These are phyloP conservation scores for Teunomyces atbi DNA, from an alignment of 805 yeast genomes.

Conservation along the genomic window DNA sequence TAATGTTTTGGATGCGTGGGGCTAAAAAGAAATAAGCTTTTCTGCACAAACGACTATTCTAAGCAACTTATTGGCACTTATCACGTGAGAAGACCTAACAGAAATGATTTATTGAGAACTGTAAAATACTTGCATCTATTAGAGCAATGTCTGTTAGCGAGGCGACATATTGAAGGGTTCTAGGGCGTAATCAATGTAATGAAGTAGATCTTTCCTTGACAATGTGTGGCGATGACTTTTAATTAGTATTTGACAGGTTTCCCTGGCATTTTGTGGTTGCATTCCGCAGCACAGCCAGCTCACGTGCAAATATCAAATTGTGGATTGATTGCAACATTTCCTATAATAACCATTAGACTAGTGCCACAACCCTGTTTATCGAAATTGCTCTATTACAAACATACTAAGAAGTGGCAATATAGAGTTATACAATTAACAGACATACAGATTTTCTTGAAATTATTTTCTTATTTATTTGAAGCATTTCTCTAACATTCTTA, in stretches of 20 bases:
- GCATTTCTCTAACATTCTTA: not conserved
- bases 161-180: too few species aligned
- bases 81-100: conserved; percentile 23
- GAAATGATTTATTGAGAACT: not conserved
- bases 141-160: not conserved
- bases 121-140: not conserved
- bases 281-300: not conserved
- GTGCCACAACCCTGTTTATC: not conserved
- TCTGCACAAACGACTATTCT: not conserved
- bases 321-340: conserved; percentile 20
- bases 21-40: not conserved
- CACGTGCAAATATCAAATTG: conserved; percentile 26
- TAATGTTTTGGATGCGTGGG: not conserved
- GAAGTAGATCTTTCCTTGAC: not conserved
- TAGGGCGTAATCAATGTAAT: too few species aligned
- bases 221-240: not conserved
- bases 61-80: conserved; percentile 10
- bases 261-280: not conserved
- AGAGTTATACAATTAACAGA: not conserved
- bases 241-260: not conserved
- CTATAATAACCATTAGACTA: not conserved
- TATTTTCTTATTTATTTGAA: conserved; percentile 2
- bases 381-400: not conserved
- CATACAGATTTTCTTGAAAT: conserved; percentile 1
- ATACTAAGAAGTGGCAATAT: not conserved